Evolutionary conservation across 164 flowering plant species (phyloP), one percentile per base, ranked within the genome.

Genomic region (Aristolochia californica): DNA sequence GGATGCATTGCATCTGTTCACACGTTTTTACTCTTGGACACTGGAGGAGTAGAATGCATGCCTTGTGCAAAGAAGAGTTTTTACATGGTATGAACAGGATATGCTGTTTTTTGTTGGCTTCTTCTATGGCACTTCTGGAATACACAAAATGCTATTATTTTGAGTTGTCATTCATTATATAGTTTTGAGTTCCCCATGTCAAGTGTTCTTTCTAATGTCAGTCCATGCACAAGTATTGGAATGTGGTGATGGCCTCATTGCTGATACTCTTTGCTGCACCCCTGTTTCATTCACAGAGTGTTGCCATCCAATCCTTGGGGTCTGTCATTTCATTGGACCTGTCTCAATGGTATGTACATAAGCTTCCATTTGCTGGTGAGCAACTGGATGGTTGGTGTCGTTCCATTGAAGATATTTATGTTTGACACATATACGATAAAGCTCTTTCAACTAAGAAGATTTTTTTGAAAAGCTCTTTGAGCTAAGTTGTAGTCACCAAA

Each of bases 41-140:
- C 80, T 70, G 95, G 98, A 58, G 98, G 98, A 58, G 73, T 91
- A 48, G 86, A 80, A 53, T 91, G 98, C 70, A 59, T 80, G 57
- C 21, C 75, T 34, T 91, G 98, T 67, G 81, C 91, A 23, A 77
- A 74, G 70, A 91, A 78, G 74, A 82, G 72, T 62, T 30, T 71
- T 47, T 44, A 71, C 55, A 56, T 67, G 90, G 95, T 86, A n/a
- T 13, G 56, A 4, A 11, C 48, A 40, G 27, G 4, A 22, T 14
- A 0, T 43, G 12, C 23, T 43, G 13, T n/a, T n/a, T n/a, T n/a
- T n/a, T 44, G 28, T 48, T 47, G n/a, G 17, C 12, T 28, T 54
- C 8, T 27, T 1, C 10, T 15, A 12, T 54, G 26, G 4, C 15
- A 5, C 26, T 50, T 11, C 27, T 4, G 23, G 27, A 14, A 9